A percentile compares a stretch with the other conserved stretches of the same genome.
These are phyloP conservation scores for Apium graveolens DNA, from an alignment of 129 eudicot species.

Conservation along the genomic window DNA sequence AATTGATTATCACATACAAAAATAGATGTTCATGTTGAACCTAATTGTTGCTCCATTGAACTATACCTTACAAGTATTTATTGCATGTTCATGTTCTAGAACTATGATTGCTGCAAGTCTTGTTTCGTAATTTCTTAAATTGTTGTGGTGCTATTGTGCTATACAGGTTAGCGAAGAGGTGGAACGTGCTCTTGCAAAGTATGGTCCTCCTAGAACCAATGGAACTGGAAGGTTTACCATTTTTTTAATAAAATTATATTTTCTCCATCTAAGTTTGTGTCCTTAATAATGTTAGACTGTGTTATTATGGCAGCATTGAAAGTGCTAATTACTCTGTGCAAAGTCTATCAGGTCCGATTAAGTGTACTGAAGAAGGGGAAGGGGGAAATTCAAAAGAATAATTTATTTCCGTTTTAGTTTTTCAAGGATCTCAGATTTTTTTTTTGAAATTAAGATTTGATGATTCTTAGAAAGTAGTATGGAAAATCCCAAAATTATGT, in stretches of 20 bases:
- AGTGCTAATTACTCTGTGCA: too few relatives aligned
- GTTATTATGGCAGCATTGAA: too few relatives aligned
- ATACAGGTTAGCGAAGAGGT: constrained; percentile 90
- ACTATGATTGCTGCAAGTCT: neutral
- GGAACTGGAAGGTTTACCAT: constrained; percentile 64
- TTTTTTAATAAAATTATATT: neutral
- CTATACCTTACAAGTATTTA: neutral
- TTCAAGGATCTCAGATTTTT: too few relatives aligned
- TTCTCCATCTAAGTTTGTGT: neutral
- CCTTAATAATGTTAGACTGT: too few relatives aligned
- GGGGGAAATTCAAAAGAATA: too few relatives aligned
- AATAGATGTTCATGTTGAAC: neutral
- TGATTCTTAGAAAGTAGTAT: too few relatives aligned
- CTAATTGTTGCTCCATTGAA: neutral
- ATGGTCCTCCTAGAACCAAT: constrained; percentile 60
- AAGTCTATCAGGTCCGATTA: too few relatives aligned
- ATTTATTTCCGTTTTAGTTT: too few relatives aligned
- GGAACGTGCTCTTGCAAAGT: constrained; percentile 87
- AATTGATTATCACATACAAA: too few relatives aligned
- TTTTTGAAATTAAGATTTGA: too few relatives aligned
- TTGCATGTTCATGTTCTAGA: constrained; percentile 4
- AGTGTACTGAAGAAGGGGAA: too few relatives aligned
- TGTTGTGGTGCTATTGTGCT: constrained; percentile 1
- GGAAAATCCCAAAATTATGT: too few relatives aligned
- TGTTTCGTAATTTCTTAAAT: neutral